Evolutionary conservation across 495 filamentous ascomycete species (phyloP), one percentile per base, ranked within the genome.

Genomic region (Clohesyomyces aquaticus): DNA sequence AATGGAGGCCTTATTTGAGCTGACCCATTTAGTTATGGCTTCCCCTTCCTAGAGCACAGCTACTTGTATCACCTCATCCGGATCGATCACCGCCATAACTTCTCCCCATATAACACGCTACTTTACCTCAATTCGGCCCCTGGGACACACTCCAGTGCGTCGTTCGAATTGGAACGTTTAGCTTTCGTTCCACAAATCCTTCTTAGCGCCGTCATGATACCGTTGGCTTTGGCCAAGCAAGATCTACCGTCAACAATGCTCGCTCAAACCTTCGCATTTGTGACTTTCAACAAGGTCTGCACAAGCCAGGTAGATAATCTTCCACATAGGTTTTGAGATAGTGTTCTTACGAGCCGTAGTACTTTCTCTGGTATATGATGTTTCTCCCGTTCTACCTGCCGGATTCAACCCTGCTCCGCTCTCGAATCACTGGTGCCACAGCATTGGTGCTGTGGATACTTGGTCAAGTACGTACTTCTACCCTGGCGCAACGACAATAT

Each of bases 221-320:
- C 94, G 1, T 72, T 94, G 0, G 80, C 83, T 2, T 75, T 94
- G n/a, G 90, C 90, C 8, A 96, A 93, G 75, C 89, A 84, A 71
- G 85, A 90, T 70, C 81, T 98, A 0, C 80, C 94, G 0, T 82
- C 87, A 0, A 83, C 92, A n/a, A 91, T 98, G 86, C 82, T 98
- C n/a, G 91, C 90, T n/a, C 94, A 98, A 77, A 98, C 95, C 0
- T 96, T 97, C 73, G 89, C 94, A 0, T 98, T 98, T 75, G 94
- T 98, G 4, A 86, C 90, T 4, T 98, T 96, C 59, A 98, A 98
- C 73, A 98, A 98, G 79, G 94, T 98, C 18, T 96, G 93, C 82
- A 98, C 94, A 1, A 93, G 90, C 71, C 94, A 98, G 83, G 91
- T 94, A 84, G 41, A 38, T 27, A 26, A n/a, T 46, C 19, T 55